phyloP scores from a whole-genome alignment of 2,329 filamentous ascomycete species.

The Curvularia lunata region DNA sequence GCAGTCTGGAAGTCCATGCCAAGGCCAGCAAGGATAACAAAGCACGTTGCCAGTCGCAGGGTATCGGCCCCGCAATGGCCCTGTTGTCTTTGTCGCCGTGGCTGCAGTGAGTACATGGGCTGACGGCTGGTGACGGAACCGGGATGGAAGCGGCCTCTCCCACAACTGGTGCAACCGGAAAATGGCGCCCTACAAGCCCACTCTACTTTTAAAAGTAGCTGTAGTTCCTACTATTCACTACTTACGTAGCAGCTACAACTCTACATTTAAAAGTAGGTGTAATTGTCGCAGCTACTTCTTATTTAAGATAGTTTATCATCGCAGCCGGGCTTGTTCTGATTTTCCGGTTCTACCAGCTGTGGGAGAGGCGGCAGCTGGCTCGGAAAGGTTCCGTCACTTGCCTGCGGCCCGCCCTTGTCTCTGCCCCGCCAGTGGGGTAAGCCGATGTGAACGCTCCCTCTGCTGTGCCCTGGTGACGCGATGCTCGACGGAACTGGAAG shows the following conservation, averaged over 20 bases:
- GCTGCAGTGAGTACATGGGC: slow-evolving; percentile 6
- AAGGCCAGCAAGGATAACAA: background rate
- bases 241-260: too few species aligned
- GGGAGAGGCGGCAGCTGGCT: slow-evolving; percentile 18
- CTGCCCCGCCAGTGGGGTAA: slow-evolving; percentile 27
- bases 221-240: too few species aligned
- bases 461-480: slow-evolving; percentile 21
- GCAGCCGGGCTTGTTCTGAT: too few species aligned
- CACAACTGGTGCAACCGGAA: too few species aligned
- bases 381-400: slow-evolving; percentile 39
- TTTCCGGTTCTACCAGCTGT: too few species aligned
- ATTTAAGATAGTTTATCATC: too few species aligned
- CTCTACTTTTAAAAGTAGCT: too few species aligned
- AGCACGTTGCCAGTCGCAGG: slow-evolving; percentile 13
- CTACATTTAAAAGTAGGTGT: too few species aligned
- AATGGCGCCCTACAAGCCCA: too few species aligned
- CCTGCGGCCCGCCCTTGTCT: slow-evolving; percentile 12
- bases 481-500: slow-evolving; percentile 33
- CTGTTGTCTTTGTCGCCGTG: slow-evolving; percentile 5
- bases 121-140: slow-evolving; percentile 37
- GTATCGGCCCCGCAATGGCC: slow-evolving; percentile 19
- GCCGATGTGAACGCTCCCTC: slow-evolving; percentile 24
- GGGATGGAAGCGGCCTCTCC: slow-evolving; percentile 25
- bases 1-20: background rate
- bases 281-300: too few species aligned